Evolutionary conservation across 106 monocot genomes (phyloP).

Genomic region (Iris macrosiphon): DNA sequence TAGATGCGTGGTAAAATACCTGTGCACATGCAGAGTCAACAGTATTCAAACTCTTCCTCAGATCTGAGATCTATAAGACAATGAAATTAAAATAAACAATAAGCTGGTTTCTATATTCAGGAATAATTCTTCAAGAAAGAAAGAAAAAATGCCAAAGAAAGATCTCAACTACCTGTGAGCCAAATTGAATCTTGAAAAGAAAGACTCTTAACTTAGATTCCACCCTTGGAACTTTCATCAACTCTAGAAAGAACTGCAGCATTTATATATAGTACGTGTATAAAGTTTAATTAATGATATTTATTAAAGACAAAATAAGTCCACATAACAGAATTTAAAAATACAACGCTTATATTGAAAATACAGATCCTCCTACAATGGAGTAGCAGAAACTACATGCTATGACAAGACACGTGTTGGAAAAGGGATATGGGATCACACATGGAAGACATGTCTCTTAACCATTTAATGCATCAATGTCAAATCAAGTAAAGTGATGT

Average conservation of each 20-base stretch:
- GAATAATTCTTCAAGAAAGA: not conserved
- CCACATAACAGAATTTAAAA: constrained; percentile 9
- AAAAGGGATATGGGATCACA: too few species aligned
- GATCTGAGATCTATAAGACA: constrained; percentile 44
- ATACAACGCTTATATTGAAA: constrained; percentile 8
- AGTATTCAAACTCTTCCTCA: constrained; percentile 40
- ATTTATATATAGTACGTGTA: not conserved
- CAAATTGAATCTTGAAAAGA: constrained; percentile 61
- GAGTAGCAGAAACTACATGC: constrained; percentile 9
- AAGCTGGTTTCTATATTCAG: constrained; percentile 7
- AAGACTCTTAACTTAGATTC: constrained; percentile 59
- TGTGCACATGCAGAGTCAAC: constrained; percentile 38
- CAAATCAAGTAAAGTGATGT: too few species aligned
- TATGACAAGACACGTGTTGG: too few species aligned
- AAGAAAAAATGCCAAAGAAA: not conserved
- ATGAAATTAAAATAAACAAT: not conserved
- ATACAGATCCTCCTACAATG: constrained; percentile 8
- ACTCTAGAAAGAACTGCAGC: constrained; percentile 61
- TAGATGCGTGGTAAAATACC: too few species aligned
- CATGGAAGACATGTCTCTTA: too few species aligned
- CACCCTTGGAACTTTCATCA: constrained; percentile 69
- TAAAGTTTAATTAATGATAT: not conserved
- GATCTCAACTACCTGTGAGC: constrained; percentile 33
- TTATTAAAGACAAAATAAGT: not conserved
- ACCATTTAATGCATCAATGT: too few species aligned